These are phyloP conservation scores for Alternaria ventricosa DNA, from an alignment of 2,329 filamentous ascomycete genomes.

Conservation along the genomic window DNA sequence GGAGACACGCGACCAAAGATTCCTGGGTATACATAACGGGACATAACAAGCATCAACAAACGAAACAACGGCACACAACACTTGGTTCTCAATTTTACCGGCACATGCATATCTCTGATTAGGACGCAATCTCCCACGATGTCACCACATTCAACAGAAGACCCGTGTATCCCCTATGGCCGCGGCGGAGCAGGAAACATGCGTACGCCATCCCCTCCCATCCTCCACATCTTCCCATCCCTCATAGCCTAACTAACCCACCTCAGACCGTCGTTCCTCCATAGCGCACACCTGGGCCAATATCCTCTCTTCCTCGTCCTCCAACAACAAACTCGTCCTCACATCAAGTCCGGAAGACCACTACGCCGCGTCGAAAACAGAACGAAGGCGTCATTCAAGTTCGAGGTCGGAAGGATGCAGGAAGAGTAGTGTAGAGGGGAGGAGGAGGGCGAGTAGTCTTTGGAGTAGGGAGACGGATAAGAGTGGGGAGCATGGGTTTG, in stretches of 20 bases:
- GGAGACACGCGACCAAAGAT: no score
- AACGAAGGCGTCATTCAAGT: neutral
- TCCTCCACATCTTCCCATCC: neutral
- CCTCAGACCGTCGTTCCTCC: constrained; percentile 16
- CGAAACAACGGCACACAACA: no score
- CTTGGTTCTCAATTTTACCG: no score
- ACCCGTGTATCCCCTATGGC: constrained; percentile 16
- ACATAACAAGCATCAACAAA: no score
- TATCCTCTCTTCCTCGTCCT: neutral
- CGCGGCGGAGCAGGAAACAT: constrained; percentile 22
- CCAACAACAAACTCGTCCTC: neutral
- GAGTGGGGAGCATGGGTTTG: neutral
- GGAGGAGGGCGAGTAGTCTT: neutral
- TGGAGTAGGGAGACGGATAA: constrained; percentile 1
- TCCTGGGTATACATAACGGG: no score
- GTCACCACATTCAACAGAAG: neutral
- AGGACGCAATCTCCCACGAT: neutral
- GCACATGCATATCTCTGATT: no score
- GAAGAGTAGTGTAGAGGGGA: neutral
- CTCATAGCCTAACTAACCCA: neutral
- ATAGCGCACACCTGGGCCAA: constrained; percentile 14
- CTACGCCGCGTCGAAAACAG: constrained; percentile 9
- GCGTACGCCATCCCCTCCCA: constrained; percentile 4
- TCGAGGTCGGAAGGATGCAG: neutral
- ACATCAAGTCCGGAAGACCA: constrained; percentile 10